A percentile compares a stretch with the other conserved stretches of the same genome.
Evolutionary conservation across 179 eudicot species (phyloP).

Genomic region (Spergularia azorica): DNA sequence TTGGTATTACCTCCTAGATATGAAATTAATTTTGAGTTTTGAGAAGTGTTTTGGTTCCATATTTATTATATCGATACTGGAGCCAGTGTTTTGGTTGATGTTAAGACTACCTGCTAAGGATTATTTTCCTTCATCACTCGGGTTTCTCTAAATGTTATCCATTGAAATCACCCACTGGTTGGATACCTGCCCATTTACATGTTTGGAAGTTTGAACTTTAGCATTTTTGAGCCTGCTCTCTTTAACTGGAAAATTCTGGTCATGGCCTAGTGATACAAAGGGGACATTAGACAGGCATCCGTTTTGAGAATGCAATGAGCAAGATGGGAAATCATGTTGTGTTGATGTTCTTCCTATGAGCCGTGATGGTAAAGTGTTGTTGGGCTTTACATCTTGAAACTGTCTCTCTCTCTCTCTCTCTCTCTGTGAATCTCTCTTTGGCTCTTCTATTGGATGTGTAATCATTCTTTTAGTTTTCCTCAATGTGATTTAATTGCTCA

Average conservation of each 20-base stretch:
- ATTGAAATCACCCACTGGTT: neutral
- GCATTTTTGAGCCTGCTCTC: constrained; percentile 3
- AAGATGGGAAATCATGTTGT: neutral
- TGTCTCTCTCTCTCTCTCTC: neutral
- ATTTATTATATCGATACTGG: too few species aligned
- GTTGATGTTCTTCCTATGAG: neutral
- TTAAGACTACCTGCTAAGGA: neutral
- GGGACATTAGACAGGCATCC: neutral
- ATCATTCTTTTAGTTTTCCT: too few species aligned
- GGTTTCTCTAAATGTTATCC: neutral
- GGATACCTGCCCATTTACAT: neutral
- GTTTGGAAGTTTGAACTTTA: neutral
- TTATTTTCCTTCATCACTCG: neutral
- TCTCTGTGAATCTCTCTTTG: neutral
- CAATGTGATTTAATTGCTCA: too few species aligned
- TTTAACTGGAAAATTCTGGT: neutral
- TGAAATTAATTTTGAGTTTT: too few species aligned
- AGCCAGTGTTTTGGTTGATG: too few species aligned
- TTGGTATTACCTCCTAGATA: too few species aligned
- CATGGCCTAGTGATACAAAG: constrained; percentile 1
- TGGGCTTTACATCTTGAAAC: too few species aligned
- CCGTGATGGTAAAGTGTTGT: neutral
- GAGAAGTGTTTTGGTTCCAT: too few species aligned
- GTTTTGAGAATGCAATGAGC: neutral
- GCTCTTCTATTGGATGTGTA: neutral